Evolutionary conservation across 306 rosid species (phyloP).

Genomic region (Leucaena leucocephala): DNA sequence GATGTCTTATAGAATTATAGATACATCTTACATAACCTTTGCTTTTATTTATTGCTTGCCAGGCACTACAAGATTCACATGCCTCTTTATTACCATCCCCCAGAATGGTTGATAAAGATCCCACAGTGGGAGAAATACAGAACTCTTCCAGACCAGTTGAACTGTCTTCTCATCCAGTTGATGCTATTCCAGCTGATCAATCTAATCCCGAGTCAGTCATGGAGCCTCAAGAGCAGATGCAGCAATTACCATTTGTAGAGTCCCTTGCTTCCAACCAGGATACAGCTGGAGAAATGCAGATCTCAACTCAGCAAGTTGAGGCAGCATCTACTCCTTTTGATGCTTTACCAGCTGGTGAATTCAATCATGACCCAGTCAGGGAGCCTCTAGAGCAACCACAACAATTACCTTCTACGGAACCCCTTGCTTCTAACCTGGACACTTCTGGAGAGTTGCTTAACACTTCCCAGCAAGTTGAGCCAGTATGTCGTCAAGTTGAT

Average conservation of each 20-base stretch:
- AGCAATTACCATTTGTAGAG: conserved; percentile 32
- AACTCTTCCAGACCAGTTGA: background rate
- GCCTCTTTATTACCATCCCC: conserved; percentile 22
- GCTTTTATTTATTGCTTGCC: background rate
- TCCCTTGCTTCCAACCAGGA: conserved; percentile 37
- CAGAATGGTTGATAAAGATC: conserved; percentile 33
- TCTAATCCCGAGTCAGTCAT: background rate
- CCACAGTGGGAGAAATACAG: conserved; percentile 17
- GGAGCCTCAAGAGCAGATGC: conserved; percentile 42
- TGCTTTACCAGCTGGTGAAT: background rate
- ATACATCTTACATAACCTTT: background rate
- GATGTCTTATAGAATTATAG: background rate
- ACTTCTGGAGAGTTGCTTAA: conserved; percentile 29
- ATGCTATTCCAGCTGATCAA: background rate
- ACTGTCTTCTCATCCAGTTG: conserved; percentile 8
- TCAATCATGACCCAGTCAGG: background rate
- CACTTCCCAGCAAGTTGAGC: conserved; percentile 28
- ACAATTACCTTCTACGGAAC: background rate
- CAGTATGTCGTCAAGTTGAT: conserved; percentile 34
- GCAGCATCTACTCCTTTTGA: background rate
- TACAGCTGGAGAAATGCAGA: conserved; percentile 32
- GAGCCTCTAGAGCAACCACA: background rate
- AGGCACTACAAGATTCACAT: conserved; percentile 40
- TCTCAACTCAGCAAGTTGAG: conserved; percentile 33
- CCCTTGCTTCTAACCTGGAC: background rate